Evolutionary conservation across 768 basidiomycete species (phyloP), one percentile per base, ranked within the genome.

Genomic region (Leccinellum rugosiceps): DNA sequence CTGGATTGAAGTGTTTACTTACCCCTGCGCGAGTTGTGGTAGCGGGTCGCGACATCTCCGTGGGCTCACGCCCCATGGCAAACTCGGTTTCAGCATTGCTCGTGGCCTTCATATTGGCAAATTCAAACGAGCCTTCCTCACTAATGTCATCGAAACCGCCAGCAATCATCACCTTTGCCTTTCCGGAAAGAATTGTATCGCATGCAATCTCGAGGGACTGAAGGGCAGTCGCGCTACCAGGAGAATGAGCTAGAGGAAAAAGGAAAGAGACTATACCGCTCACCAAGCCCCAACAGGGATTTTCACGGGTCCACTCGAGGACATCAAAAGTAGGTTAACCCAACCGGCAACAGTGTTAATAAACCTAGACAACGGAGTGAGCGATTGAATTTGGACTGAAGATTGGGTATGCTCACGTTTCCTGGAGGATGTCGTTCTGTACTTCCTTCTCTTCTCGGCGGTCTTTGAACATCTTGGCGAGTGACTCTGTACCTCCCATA

Each of bases 31-130:
- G 92, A 62, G 96, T 98, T 10, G 89, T 91, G 1, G 96, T 98
- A 10, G 96, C 90, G 15, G 97, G 97, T 57, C 97, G 89, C 47
- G 97, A 99, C 90, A 98, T 95, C 74, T 99, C 97, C 38, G 92
- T 94, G 6, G 97, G 95, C 74, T 99, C 97, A 64, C 97, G 94
- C 59, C 97, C 97, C 90, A 97, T 97, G 4, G 95, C 96, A 68
- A 98, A 92, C 73, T 99, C 97, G 30, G 92, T 92, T 74, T 94
- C 92, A 1, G 95, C 88, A 68, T 96, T 98, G 75, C 90, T 93
- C 6, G 97, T 99, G 1, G 97, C 97, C 75, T 98, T 97, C 97
- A 99, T 99, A 79, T 98, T 98, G 50, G 94, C 97, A 74, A 99
- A 99, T 74, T 99, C 96, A 73, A 87, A 98, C 8, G 96, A 98